phyloP scores from a whole-genome alignment of 768 basidiomycete species.

The Xanthoconium purpureum region DNA sequence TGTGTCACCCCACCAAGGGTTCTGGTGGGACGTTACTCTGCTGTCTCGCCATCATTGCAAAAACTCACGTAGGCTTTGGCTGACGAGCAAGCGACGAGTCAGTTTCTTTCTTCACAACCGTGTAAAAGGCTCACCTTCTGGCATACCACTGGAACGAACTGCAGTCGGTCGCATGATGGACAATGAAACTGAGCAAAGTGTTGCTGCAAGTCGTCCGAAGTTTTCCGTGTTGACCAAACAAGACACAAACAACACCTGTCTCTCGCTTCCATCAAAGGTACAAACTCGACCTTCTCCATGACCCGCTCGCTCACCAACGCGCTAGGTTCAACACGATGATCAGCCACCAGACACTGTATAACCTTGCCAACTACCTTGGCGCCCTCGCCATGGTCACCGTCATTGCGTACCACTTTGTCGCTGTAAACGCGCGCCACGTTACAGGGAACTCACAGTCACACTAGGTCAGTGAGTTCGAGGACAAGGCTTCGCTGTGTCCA shows the following conservation, averaged over 20 bases:
- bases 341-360: conserved; percentile 73
- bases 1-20: conserved; percentile 88
- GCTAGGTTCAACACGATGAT: conserved; percentile 53
- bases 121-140: conserved; percentile 58
- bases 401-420: conserved; percentile 86
- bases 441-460: conserved; percentile 20
- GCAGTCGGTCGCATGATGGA: conserved; percentile 49
- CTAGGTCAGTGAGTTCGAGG: conserved; percentile 10
- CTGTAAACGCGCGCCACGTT: conserved; percentile 68
- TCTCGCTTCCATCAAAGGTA: conserved; percentile 17
- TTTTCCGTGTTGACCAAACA: conserved; percentile 35
- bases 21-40: conserved; percentile 42
- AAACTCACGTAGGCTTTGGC: conserved; percentile 80
- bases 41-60: background rate
- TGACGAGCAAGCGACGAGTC: conserved; percentile 28
- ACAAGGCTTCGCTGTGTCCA: background rate
- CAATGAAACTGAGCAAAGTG: conserved; percentile 1
- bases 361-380: conserved; percentile 80
- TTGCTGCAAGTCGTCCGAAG: conserved; percentile 17
- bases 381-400: conserved; percentile 83
- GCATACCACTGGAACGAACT: conserved; percentile 70
- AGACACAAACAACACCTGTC: conserved; percentile 27
- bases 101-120: background rate
- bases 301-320: background rate
- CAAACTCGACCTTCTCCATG: background rate